Percentiles rank a stretch among this genome's conserved stretches.
Conservation (phyloP, 164 flowering plant genomes). For the Magnolia kwangsiensis region DNA sequence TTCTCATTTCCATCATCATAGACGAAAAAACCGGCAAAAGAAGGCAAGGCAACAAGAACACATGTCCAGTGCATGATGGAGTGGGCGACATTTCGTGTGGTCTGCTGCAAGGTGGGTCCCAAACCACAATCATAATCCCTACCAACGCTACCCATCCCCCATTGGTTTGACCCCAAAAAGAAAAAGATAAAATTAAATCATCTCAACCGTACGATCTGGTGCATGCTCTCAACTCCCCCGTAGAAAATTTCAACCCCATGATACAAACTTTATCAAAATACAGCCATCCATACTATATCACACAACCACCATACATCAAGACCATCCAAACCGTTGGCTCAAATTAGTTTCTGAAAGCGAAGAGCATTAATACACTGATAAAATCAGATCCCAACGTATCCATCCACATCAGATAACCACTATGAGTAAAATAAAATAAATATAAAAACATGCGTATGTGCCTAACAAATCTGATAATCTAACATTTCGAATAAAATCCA, state of each 20-base stretch:
- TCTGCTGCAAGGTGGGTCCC: slow-evolving; percentile 8
- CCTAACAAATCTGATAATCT: background rate
- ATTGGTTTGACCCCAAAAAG: background rate
- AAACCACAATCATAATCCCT: background rate
- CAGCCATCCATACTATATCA: too few species aligned
- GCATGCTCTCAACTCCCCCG: background rate
- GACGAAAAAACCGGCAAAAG: slow-evolving; percentile 8
- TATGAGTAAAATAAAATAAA: too few species aligned
- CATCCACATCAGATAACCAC: too few species aligned
- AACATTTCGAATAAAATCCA: background rate
- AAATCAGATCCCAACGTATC: too few species aligned
- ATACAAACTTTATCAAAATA: too few species aligned
- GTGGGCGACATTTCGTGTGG: slow-evolving; percentile 15
- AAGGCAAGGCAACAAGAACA: background rate
- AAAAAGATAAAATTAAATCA: background rate
- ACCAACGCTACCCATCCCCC: background rate
- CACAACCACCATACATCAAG: too few species aligned
- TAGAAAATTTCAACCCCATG: background rate
- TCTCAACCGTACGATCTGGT: background rate
- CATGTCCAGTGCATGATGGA: slow-evolving; percentile 9
- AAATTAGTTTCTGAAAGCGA: too few species aligned
- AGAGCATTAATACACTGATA: too few species aligned
- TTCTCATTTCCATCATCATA: slow-evolving; percentile 8
- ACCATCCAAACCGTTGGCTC: too few species aligned
- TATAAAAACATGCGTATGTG: background rate